Evolutionary conservation across 345 rosid species (phyloP).

Genomic region (Citrus unshiu): DNA sequence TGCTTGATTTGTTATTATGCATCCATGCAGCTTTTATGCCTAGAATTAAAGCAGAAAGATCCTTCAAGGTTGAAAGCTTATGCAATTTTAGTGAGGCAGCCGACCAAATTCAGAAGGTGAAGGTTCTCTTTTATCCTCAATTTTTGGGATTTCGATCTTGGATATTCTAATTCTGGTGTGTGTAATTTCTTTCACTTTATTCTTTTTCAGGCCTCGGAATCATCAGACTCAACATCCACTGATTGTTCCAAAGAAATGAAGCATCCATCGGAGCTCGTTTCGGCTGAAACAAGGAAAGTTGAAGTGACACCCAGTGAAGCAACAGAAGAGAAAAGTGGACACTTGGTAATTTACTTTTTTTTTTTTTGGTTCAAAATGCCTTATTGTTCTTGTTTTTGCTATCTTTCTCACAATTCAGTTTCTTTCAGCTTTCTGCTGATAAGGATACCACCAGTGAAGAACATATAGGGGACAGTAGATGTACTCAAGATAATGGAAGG

Average conservation of each 20-base stretch:
- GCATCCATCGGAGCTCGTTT: conserved; percentile 14
- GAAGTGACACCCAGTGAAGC: conserved; percentile 16
- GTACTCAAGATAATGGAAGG: conserved; percentile 40
- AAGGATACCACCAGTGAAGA: conserved; percentile 13
- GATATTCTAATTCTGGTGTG: not conserved
- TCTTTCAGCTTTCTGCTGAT: conserved; percentile 27
- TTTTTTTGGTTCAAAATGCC: not conserved
- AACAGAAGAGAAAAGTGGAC: conserved; percentile 13
- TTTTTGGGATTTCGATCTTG: not conserved
- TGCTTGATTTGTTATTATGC: not conserved
- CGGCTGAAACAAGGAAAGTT: conserved; percentile 17
- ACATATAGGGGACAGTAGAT: conserved; percentile 6
- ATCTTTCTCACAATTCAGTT: conserved; percentile 12
- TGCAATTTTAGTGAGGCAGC: conserved; percentile 81
- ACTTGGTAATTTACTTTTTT: conserved; percentile 21
- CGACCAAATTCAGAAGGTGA: conserved; percentile 57
- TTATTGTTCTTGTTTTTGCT: not conserved
- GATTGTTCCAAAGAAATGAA: conserved; percentile 18
- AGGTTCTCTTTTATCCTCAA: not conserved
- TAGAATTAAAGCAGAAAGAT: conserved; percentile 72
- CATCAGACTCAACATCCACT: conserved; percentile 25
- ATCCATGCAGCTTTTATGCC: conserved; percentile 72
- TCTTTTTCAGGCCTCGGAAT: conserved; percentile 39
- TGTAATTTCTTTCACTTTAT: not conserved
- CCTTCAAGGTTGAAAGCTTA: conserved; percentile 57